Base-by-base conservation (phyloP, 352 stramenopile genomes). In the Phytophthora lateralis region DNA sequence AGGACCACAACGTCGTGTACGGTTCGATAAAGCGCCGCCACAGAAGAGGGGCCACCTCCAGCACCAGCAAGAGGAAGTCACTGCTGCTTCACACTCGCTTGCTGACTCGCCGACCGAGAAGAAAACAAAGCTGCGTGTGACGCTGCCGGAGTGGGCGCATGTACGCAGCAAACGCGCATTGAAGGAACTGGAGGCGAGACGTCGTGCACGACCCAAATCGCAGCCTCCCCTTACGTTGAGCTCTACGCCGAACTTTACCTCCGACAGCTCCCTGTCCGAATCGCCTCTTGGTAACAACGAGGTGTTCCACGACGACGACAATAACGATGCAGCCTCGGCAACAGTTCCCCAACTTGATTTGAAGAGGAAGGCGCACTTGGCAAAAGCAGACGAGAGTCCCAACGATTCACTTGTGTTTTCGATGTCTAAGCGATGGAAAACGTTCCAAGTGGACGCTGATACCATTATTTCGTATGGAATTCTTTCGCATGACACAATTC, bases 141-240 rank as follows among this genome's bases (percentile, higher is more conserved):
- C 64, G 14, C 43, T 89, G 9, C 81, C 84, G 1, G 51, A 75
- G 11, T 93, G 84, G 84, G 84, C 84, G 1, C 80, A 85, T 39
- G 70, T 75, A 21, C 67, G 84, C 27, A 91, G 80, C 55, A 93
- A 93, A 45, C 71, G 81, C 7, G 84, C 84, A 18, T 55, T 93
- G 0, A 73, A 74, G 14, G 78, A 91, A 42, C 66, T 93, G 17
- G 73, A 90, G 18, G 61, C 41, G 8, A 62, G 37, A 52, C 52
- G 59, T 8, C 39, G 61, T 18, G 17, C n/a, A 7, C 50, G 59
- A 2, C 11, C 45, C 18, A 61, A 63, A 21, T 12, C 53, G 0
- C 48, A 74, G 15, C 60, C 60, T 1, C 66, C 60, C 24, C 46
- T 74, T 6, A 56, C 49, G 20, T 26, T 70, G 17, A 70, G 61